Conservation (phyloP, 768 basidiomycete genomes). For the Artomyces pyxidatus region DNA sequence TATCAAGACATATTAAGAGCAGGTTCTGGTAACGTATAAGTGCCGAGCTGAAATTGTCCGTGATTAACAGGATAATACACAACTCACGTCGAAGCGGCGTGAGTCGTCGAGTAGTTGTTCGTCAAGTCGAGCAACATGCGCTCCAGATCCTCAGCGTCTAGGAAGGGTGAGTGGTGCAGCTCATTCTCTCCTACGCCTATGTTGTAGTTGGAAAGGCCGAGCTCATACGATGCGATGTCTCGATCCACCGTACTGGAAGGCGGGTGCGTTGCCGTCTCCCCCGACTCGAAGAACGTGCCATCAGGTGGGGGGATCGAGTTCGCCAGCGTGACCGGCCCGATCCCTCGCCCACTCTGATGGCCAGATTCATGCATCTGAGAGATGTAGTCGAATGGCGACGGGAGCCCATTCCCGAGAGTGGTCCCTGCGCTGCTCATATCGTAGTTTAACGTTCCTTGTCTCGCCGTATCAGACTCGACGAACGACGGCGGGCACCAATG, state of each 20-base stretch:
- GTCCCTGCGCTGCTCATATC: not conserved
- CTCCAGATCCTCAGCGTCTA: not conserved
- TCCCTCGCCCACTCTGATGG: not conserved
- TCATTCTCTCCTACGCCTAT: not conserved
- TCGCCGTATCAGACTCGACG: not conserved
- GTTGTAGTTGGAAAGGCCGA: not conserved
- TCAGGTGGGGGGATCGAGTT: too few species aligned
- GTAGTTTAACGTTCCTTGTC: not conserved
- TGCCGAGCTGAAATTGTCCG: not conserved
- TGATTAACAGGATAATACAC: not conserved
- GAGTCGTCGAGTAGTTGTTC: not conserved
- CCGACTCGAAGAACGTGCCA: too few species aligned
- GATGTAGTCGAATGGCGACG: not conserved
- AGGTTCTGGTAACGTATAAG: not conserved
- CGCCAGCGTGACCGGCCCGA: not conserved
- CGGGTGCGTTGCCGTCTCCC: not conserved
- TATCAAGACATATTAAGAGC: not conserved
- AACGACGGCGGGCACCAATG: not conserved
- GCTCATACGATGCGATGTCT: not conserved
- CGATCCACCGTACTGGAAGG: too few species aligned
- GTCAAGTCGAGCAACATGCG: not conserved
- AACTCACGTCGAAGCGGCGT: not conserved
- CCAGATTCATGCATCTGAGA: not conserved
- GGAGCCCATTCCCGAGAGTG: not conserved
- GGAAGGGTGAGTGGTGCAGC: not conserved